phyloP scores from a whole-genome alignment of 495 filamentous ascomycete species.

The Aspergillus haitiensis region DNA sequence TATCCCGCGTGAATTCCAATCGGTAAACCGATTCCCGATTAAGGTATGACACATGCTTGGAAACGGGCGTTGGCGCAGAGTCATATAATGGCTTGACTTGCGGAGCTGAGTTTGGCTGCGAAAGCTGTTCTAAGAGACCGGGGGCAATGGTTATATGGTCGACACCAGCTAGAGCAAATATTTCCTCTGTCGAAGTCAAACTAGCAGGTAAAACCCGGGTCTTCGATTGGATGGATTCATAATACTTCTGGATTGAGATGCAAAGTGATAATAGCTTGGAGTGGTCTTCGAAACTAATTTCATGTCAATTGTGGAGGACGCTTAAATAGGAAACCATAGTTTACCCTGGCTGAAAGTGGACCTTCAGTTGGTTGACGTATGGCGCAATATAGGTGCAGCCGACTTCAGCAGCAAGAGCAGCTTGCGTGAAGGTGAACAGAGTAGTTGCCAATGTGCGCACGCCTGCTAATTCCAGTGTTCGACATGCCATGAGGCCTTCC shows the following conservation, averaged over 20 bases:
- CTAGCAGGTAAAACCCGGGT: conserved; percentile 60
- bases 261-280: conserved; percentile 49
- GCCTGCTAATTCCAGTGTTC: conserved; percentile 50
- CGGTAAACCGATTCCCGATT: conserved; percentile 49
- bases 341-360: conserved; percentile 57
- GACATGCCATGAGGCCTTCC: conserved; percentile 64
- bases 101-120: conserved; percentile 32
- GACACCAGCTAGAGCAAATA: conserved; percentile 57
- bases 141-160: conserved; percentile 60
- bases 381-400: conserved; percentile 61
- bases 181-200: conserved; percentile 55
- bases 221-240: conserved; percentile 36
- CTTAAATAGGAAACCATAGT: conserved; percentile 13
- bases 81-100: conserved; percentile 42
- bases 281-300: conserved; percentile 38
- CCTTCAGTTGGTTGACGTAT: conserved; percentile 65
- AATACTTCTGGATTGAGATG: conserved; percentile 54
- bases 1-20: conserved; percentile 50
- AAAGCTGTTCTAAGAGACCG: conserved; percentile 48
- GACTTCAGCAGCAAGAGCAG: conserved; percentile 54
- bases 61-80: conserved; percentile 10
- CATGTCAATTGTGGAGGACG: conserved; percentile 1
- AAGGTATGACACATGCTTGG: conserved; percentile 27
- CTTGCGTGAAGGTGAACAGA: conserved; percentile 60
- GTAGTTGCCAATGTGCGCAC: conserved; percentile 62